phyloP scores from a whole-genome alignment of 306 rosid genomes.

The Pterocarpus santalinus region DNA sequence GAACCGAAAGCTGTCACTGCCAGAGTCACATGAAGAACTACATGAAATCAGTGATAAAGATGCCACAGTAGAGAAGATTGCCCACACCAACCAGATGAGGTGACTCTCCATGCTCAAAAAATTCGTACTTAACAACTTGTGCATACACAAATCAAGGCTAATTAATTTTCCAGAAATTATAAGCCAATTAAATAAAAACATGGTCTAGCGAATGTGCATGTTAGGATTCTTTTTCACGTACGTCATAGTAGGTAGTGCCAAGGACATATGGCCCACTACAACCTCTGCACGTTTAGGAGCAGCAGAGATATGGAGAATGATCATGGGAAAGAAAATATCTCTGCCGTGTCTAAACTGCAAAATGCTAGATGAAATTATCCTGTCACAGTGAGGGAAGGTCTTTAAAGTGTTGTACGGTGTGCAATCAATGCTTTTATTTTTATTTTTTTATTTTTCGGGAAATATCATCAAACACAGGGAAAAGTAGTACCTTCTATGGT shows the following conservation, averaged over 20 bases:
- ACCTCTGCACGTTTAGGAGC: constrained; percentile 37
- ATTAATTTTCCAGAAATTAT: constrained; percentile 41
- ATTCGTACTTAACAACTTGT: constrained; percentile 27
- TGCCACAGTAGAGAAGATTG: constrained; percentile 53
- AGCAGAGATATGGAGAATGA: constrained; percentile 40
- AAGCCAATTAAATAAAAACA: constrained; percentile 39
- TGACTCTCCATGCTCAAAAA: constrained; percentile 40
- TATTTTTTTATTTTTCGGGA: constrained; percentile 3
- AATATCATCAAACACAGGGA: too few relatives aligned
- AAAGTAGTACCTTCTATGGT: background rate
- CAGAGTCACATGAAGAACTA: constrained; percentile 60
- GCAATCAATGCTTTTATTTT: constrained; percentile 20
- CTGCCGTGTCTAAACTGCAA: constrained; percentile 49
- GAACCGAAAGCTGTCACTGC: constrained; percentile 62
- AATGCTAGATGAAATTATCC: constrained; percentile 38
- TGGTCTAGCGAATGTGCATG: constrained; percentile 48
- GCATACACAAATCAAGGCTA: constrained; percentile 35
- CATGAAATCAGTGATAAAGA: constrained; percentile 72
- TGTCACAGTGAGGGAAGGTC: constrained; percentile 43
- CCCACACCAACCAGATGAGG: constrained; percentile 84
- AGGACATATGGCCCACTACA: constrained; percentile 48
- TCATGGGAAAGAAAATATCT: constrained; percentile 38
- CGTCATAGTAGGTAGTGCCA: constrained; percentile 45
- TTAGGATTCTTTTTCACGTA: constrained; percentile 52
- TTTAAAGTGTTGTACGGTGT: constrained; percentile 26